A percentile compares a stretch with the other conserved stretches of the same genome.
Evolutionary conservation across 116 monocot species (phyloP).

Genomic region (Cymodocea nodosa): DNA sequence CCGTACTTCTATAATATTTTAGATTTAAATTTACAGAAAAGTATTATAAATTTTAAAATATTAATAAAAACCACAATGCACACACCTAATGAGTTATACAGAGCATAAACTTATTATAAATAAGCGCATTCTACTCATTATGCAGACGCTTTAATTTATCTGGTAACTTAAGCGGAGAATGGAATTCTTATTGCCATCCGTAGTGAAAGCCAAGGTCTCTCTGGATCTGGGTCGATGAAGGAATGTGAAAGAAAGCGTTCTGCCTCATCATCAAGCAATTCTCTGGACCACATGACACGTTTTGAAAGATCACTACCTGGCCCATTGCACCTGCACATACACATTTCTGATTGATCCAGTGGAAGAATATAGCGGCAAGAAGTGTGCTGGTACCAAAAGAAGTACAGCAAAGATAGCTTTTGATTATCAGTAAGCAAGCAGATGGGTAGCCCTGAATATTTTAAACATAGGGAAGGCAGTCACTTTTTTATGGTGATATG

Average conservation of each 20-base stretch:
- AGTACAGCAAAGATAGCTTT: neutral
- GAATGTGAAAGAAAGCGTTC: constrained; percentile 57
- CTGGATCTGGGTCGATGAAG: constrained; percentile 68
- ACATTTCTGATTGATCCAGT: neutral
- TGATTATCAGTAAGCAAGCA: too few species aligned
- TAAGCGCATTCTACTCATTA: too few species aligned
- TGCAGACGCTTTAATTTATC: neutral
- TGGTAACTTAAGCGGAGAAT: constrained; percentile 21
- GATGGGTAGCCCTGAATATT: too few species aligned
- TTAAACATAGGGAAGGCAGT: too few species aligned
- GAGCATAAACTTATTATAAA: too few species aligned
- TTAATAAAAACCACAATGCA: too few species aligned
- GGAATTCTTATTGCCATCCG: constrained; percentile 65
- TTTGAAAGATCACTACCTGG: constrained; percentile 48
- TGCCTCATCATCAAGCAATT: constrained; percentile 67
- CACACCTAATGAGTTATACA: too few species aligned
- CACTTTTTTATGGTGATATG: too few species aligned
- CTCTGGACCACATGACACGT: constrained; percentile 70
- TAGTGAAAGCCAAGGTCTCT: constrained; percentile 59
- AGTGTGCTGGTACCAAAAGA: neutral
- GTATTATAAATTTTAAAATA: too few species aligned
- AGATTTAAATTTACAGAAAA: too few species aligned
- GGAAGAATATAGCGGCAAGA: neutral
- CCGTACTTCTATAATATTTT: too few species aligned
- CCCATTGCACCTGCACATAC: constrained; percentile 55